phyloP scores from a whole-genome alignment of 192 early-diverging fungal species.

The Helicostylum pulchrum region DNA sequence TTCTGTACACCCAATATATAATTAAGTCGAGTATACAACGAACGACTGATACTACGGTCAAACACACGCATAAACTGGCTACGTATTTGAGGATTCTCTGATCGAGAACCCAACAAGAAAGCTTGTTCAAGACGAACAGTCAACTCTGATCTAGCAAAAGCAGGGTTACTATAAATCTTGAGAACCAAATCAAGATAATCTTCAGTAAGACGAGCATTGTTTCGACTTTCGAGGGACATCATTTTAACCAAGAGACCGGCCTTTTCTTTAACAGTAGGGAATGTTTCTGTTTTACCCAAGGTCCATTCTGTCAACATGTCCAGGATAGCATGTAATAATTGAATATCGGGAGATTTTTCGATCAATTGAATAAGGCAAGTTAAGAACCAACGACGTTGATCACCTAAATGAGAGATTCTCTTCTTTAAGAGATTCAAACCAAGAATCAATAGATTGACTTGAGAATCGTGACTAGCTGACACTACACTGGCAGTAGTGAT shows the following conservation, averaged over 20 bases:
- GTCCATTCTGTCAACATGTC: conserved; percentile 89
- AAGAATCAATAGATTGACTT: conserved; percentile 51
- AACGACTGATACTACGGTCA: conserved; percentile 69
- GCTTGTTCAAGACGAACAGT: conserved; percentile 92
- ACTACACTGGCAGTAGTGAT: conserved; percentile 41
- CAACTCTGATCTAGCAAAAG: conserved; percentile 85
- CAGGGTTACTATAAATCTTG: conserved; percentile 80
- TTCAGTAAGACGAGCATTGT: conserved; percentile 68
- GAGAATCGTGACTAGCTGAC: conserved; percentile 43
- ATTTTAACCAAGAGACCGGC: conserved; percentile 88
- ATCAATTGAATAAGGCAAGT: conserved; percentile 78
- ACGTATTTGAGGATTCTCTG: conserved; percentile 76
- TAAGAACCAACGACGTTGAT: conserved; percentile 84
- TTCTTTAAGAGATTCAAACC: conserved; percentile 51
- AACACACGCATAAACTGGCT: conserved; percentile 78
- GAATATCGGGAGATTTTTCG: conserved; percentile 75
- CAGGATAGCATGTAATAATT: conserved; percentile 72
- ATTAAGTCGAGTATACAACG: conserved; percentile 71
- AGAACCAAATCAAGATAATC: conserved; percentile 90
- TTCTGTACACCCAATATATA: conserved; percentile 92
- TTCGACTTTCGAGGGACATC: conserved; percentile 78
- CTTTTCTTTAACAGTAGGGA: conserved; percentile 97
- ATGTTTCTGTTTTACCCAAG: conserved; percentile 69
- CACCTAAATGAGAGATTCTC: conserved; percentile 71
- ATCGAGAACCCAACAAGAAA: conserved; percentile 87